Evolutionary conservation across 352 stramenopile genomes (phyloP).

Genomic region (Pythium sp.): DNA sequence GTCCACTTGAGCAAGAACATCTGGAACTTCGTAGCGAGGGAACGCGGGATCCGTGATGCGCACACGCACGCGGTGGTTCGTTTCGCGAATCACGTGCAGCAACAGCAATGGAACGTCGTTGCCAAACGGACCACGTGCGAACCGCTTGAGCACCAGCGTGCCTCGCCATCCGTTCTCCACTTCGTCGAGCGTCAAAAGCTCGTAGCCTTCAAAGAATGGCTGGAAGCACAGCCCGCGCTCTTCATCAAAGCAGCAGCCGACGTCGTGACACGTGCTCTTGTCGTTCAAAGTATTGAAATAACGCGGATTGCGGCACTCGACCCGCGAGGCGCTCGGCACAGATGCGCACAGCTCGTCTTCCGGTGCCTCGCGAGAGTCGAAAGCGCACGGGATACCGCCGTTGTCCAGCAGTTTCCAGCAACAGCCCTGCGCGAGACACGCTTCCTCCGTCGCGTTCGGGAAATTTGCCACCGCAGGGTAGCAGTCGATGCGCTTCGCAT

Average conservation of each 20-base stretch:
- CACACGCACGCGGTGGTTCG: constrained; percentile 49
- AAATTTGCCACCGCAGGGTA: constrained; percentile 63
- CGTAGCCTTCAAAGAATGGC: constrained; percentile 63
- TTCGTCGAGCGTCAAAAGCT: constrained; percentile 61
- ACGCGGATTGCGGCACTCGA: constrained; percentile 76
- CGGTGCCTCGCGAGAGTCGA: constrained; percentile 31
- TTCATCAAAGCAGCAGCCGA: constrained; percentile 77
- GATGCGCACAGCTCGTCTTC: constrained; percentile 22
- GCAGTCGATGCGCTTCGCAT: constrained; percentile 56
- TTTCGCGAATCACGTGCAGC: constrained; percentile 63
- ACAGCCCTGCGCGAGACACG: constrained; percentile 80
- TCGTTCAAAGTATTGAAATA: constrained; percentile 37
- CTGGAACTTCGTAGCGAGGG: constrained; percentile 63
- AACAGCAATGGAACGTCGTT: constrained; percentile 68
- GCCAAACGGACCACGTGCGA: constrained; percentile 58
- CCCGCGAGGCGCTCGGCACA: constrained; percentile 37
- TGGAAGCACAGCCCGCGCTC: constrained; percentile 54
- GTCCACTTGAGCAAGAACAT: constrained; percentile 17
- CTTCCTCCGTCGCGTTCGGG: constrained; percentile 67
- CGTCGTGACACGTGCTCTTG: constrained; percentile 32
- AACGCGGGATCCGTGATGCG: constrained; percentile 81
- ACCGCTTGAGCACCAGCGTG: constrained; percentile 43
- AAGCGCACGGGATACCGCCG: constrained; percentile 58
- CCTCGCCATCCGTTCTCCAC: constrained; percentile 49
- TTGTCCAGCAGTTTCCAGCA: constrained; percentile 75